A percentile compares a stretch with the other conserved stretches of the same genome.
These are phyloP conservation scores for Microsporum ferrugineum DNA, from an alignment of 2,329 filamentous ascomycete genomes.

Conservation along the genomic window DNA sequence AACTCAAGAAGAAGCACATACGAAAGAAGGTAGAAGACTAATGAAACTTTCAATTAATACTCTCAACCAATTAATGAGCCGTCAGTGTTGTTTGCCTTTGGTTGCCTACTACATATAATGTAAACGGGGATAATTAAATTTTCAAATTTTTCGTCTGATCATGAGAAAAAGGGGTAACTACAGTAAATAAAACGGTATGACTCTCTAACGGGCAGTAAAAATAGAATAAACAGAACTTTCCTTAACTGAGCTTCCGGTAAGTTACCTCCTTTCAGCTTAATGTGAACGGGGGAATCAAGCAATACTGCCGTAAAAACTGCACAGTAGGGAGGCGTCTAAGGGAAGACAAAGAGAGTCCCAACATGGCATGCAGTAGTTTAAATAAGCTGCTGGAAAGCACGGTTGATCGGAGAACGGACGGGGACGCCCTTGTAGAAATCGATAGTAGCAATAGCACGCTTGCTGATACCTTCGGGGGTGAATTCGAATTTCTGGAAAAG, in stretches of 20 bases:
- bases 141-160: not conserved
- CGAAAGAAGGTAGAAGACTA: not conserved
- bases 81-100: not conserved
- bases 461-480: constrained; percentile 89
- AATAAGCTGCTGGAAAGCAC: constrained; percentile 93
- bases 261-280: not conserved
- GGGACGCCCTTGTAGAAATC: constrained; percentile 97
- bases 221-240: not conserved
- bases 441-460: constrained; percentile 83
- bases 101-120: not conserved
- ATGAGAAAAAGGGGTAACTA: not conserved
- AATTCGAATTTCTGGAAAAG: constrained; percentile 86
- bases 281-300: not conserved
- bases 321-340: not conserved
- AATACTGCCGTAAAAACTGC: not conserved
- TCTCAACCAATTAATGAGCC: not conserved
- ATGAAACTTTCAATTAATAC: not conserved
- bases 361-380: constrained; percentile 39
- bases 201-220: not conserved
- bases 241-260: not conserved
- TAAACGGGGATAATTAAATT: not conserved
- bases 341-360: not conserved
- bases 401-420: constrained; percentile 89
- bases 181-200: not conserved
- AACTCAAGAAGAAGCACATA: not conserved